These are phyloP conservation scores for Vitis cinerea DNA, from an alignment of 164 flowering plant genomes.

Conservation along the genomic window DNA sequence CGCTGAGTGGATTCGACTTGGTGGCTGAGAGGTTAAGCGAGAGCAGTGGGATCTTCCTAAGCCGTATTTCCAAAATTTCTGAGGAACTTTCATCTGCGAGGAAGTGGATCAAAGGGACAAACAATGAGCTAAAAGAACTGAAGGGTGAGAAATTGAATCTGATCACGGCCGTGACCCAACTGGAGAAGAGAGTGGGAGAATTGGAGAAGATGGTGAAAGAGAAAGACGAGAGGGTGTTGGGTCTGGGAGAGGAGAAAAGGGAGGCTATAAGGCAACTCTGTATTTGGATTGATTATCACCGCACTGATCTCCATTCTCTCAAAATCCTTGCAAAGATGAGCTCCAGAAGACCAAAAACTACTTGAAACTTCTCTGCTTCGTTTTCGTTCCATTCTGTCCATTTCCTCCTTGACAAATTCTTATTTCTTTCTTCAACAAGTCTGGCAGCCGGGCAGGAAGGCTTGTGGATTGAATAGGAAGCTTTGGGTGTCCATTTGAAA, in stretches of 20 bases:
- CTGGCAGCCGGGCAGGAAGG: no score
- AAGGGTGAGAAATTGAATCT: constrained; percentile 30
- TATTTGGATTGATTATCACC: constrained; percentile 64
- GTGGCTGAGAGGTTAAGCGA: constrained; percentile 14
- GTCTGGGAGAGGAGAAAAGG: constrained; percentile 66
- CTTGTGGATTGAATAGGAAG: no score
- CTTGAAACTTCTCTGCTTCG: background rate
- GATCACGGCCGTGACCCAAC: constrained; percentile 17
- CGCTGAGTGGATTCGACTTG: constrained; percentile 17
- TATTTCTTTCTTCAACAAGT: no score
- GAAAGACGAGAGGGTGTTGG: constrained; percentile 43
- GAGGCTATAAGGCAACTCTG: constrained; percentile 86
- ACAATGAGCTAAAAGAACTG: constrained; percentile 21
- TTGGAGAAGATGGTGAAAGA: constrained; percentile 42
- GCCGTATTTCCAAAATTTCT: constrained; percentile 10
- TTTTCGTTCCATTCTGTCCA: no score
- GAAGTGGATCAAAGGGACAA: constrained; percentile 14
- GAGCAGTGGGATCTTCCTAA: constrained; percentile 6
- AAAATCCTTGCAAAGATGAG: constrained; percentile 29
- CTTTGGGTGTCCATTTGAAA: no score
- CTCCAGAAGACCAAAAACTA: constrained; percentile 14
- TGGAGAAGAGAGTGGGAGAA: constrained; percentile 30
- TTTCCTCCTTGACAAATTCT: no score
- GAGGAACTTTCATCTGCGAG: constrained; percentile 18
- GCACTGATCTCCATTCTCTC: constrained; percentile 41